Evolutionary conservation across 495 filamentous ascomycete species (phyloP).

Genomic region (Ramalina intermedia): DNA sequence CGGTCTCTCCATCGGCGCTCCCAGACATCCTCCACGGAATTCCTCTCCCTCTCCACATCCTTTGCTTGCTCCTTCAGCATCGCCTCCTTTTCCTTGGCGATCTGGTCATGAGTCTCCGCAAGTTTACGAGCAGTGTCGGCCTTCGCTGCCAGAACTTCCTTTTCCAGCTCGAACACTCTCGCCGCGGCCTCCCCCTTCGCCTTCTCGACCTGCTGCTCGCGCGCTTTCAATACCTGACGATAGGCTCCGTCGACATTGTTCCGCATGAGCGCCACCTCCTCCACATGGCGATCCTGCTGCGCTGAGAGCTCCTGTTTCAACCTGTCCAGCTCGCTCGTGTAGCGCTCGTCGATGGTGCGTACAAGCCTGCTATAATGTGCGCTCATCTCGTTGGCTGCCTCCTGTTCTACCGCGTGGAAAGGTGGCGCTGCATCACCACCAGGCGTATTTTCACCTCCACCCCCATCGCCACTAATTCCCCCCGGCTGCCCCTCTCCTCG

Average conservation of each 20-base stretch:
- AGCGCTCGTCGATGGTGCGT: constrained; percentile 16
- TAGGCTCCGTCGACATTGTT: constrained; percentile 16
- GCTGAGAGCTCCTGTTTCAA: background rate
- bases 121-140: background rate
- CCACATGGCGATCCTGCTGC: constrained; percentile 4
- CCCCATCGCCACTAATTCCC: background rate
- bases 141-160: background rate
- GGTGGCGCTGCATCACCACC: background rate
- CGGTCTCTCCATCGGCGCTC: constrained; percentile 20
- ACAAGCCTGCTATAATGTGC: constrained; percentile 19
- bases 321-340: constrained; percentile 10
- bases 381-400: constrained; percentile 15
- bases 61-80: background rate
- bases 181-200: constrained; percentile 11
- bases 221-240: constrained; percentile 12
- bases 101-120: background rate
- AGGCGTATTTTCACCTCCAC: background rate
- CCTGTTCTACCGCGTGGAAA: background rate
- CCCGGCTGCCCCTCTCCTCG: too few species aligned
- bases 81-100: background rate
- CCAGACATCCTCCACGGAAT: constrained; percentile 22
- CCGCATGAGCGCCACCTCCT: constrained; percentile 12
- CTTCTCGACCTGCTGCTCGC: constrained; percentile 12
- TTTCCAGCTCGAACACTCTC: constrained; percentile 5
- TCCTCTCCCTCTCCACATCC: constrained; percentile 13